Evolutionary conservation across 768 basidiomycete species (phyloP).

Genomic region (Trametes punicea): DNA sequence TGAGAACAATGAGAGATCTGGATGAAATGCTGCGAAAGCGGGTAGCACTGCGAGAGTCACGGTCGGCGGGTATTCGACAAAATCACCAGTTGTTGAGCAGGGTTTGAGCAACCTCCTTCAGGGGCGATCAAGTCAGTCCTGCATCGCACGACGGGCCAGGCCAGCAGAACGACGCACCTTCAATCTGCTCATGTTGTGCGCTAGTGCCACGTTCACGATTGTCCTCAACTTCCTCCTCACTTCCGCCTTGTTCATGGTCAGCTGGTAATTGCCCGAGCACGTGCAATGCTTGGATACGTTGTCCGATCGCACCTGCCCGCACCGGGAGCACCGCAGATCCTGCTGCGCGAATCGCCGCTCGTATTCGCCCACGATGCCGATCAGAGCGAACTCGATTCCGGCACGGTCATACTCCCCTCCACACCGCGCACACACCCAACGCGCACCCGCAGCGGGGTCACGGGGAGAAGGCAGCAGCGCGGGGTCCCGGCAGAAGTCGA

Average conservation of each 20-base stretch:
- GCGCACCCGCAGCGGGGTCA: slow-evolving; percentile 18
- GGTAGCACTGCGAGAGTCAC: background rate
- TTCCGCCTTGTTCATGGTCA: slow-evolving; percentile 72
- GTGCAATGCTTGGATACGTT: slow-evolving; percentile 81
- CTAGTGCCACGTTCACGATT: slow-evolving; percentile 77
- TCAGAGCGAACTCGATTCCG: slow-evolving; percentile 82
- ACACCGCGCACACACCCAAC: slow-evolving; percentile 56
- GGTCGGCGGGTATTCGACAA: background rate
- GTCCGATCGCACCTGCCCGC: slow-evolving; percentile 87
- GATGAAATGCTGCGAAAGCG: slow-evolving; percentile 7
- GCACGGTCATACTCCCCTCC: slow-evolving; percentile 85
- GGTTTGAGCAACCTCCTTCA: slow-evolving; percentile 39
- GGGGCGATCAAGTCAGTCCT: background rate
- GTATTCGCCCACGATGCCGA: slow-evolving; percentile 68
- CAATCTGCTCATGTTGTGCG: slow-evolving; percentile 64
- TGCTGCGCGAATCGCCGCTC: slow-evolving; percentile 81
- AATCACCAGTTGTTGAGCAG: slow-evolving; percentile 37
- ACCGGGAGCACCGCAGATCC: slow-evolving; percentile 85
- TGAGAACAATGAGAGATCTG: background rate
- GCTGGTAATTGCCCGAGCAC: slow-evolving; percentile 83
- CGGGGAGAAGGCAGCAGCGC: slow-evolving; percentile 59
- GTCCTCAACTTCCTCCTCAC: slow-evolving; percentile 69
- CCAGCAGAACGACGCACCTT: slow-evolving; percentile 47
- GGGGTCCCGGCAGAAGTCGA: slow-evolving; percentile 93
- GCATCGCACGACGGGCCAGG: background rate